Base-by-base conservation (phyloP, 805 yeast genomes). In the Zygoascus ofunaensis region DNA sequence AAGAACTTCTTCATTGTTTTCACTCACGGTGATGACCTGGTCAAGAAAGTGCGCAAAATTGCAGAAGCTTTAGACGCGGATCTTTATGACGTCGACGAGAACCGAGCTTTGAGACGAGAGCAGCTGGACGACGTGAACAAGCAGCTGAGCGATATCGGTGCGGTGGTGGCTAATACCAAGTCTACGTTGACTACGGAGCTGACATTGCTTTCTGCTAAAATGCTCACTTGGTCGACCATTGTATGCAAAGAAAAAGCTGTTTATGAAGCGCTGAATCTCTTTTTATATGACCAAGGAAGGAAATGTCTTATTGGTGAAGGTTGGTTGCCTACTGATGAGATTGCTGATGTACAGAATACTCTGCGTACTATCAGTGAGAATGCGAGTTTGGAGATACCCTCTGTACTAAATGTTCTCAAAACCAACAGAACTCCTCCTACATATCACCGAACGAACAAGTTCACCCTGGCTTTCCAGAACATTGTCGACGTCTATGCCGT, bases 401-500 rank as follows among this genome's bases (percentile, higher is more conserved):
- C 79, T 1, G 73, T 77, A 12, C 57, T 77, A 19, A 71, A 69
- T 43, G 66, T 74, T 24, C 74, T 92, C 43, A 72, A 77, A 44
- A 89, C 97, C 8, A 80, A 80, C 44, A 80, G 79, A 63, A 76
- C 84, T 4, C 98, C 98, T 2, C 99, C 99, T 41, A 92, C 99
- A 1, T 87, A 71, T 63, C 95, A 87, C 66, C 79, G 83, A 59
- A 85, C 94, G n/a, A 92, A 90, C 66, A 90, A 90, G 66, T 87
- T 92, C 62, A 89, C 97, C 0, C 76, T 72, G 28, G 96, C 96
- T 0, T 92, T 87, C 71, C 99, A 92, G 69, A 71, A 78, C 39
- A 87, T 92, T 68, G 85, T 87, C 59, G 98, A 92, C 63, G 92
- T 97, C 2, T 92, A 92, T 64, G 98, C 97, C 55, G 72, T 87